A percentile compares a stretch with the other conserved stretches of the same genome.
Evolutionary conservation across 345 rosid genomes (phyloP).

Genomic region (Sapria himalayana): DNA sequence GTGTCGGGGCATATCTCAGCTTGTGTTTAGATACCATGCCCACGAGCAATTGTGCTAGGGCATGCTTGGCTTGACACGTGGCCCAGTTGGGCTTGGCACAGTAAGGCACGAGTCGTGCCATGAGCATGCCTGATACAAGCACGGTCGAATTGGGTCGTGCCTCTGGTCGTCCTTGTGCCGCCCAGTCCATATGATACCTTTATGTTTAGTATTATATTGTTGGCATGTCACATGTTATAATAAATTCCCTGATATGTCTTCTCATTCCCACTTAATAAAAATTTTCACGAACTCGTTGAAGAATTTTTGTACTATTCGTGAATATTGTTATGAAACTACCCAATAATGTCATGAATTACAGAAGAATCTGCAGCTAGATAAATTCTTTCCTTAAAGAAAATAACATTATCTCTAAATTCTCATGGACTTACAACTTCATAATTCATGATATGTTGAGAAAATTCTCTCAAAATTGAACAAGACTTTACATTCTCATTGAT

Average conservation of each 20-base stretch:
- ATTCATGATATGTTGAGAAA: not conserved
- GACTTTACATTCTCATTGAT: not conserved
- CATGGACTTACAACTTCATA: not conserved
- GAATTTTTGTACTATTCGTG: not conserved
- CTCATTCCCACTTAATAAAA: conserved; percentile 2
- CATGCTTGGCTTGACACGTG: too few relatives aligned
- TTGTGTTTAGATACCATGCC: too few relatives aligned
- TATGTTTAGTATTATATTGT: not conserved
- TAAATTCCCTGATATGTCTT: not conserved
- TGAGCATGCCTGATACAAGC: too few relatives aligned
- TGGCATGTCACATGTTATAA: conserved; percentile 1
- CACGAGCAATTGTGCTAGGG: too few relatives aligned
- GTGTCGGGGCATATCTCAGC: too few relatives aligned
- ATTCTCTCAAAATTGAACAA: not conserved
- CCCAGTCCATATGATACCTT: too few relatives aligned
- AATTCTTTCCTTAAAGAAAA: not conserved
- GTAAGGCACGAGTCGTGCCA: too few relatives aligned
- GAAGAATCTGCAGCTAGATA: not conserved
- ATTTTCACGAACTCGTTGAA: not conserved
- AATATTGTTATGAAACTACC: not conserved
- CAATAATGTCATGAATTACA: not conserved
- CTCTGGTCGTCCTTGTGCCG: too few relatives aligned
- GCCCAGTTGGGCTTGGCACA: too few relatives aligned
- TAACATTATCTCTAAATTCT: not conserved
- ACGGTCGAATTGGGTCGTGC: too few relatives aligned